Conservation (phyloP, 2,329 filamentous ascomycete genomes). For the Fusarium compactum region DNA sequence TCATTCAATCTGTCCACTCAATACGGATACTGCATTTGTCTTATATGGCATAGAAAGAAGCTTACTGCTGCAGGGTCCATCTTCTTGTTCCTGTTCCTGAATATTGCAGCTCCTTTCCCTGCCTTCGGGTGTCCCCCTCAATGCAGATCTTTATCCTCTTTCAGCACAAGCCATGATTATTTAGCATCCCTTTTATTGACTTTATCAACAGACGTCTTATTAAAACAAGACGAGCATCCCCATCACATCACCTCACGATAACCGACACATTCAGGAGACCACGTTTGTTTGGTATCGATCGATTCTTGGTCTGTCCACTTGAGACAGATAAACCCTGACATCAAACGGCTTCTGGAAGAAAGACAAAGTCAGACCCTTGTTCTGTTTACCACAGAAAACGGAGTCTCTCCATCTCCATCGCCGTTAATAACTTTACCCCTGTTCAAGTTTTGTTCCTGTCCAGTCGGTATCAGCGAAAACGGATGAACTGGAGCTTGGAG, state of each 20-base stretch:
- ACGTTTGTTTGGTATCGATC: conserved; percentile 1
- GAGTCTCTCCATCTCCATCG: conserved; percentile 13
- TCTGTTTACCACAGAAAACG: conserved; percentile 12
- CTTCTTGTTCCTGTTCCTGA: conserved; percentile 7
- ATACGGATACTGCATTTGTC: conserved; percentile 3
- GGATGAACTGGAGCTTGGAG: conserved; percentile 10
- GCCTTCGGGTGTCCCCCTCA: conserved; percentile 2
- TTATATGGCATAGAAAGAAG: neutral
- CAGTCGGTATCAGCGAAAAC: conserved; percentile 26
- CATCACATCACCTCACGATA: conserved; percentile 8
- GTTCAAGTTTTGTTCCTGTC: neutral
- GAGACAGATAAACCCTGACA: conserved; percentile 9
- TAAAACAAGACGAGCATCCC: neutral
- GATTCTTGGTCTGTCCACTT: conserved; percentile 8
- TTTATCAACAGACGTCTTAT: neutral
- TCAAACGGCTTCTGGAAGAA: conserved; percentile 30
- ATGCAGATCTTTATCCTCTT: conserved; percentile 26
- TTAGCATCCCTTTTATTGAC: neutral
- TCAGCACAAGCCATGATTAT: conserved; percentile 8
- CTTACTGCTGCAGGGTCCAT: conserved; percentile 10
- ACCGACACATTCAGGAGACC: neutral
- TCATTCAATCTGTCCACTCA: conserved; percentile 11
- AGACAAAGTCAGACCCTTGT: conserved; percentile 28
- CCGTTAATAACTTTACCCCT: conserved; percentile 23
- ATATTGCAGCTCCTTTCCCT: conserved; percentile 9